Base-by-base conservation (phyloP, 257 asterid species). In the Solanum stenotomum region DNA sequence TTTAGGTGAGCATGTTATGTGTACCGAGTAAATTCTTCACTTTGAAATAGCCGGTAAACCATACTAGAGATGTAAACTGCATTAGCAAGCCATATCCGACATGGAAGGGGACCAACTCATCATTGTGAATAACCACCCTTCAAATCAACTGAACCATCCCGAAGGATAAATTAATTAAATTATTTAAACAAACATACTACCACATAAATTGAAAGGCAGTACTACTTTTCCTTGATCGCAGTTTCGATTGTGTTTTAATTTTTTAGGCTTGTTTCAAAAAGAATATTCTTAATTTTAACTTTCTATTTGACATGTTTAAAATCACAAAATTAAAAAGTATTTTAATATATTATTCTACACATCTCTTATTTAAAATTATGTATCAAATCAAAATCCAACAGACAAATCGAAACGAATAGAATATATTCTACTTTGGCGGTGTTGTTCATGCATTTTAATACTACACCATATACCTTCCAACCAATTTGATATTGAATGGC, bases 51-150 rank as follows among this genome's bases (percentile, higher is more conserved):
- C n/a, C 63, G 0, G 0, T 52, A 52, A 52, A 52, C 10, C 63
- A 18, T 52, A 52, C 1, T 0, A 18, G 4, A 52, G 23, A 52
- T 52, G 23, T 52, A 52, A 52, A 52, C 3, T 52, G 23, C 10
- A 52, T 18, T 52, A 6, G n/a, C 63, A 18, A 52, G 63, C 8
- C n/a, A 52, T 52, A 49, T 52, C 0, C 2, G 10, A 52, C 10
- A 0, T 52, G 63, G n/a, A 52, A 52, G 63, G 4, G 4, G 8
- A 52, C 9, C 10, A 8, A 52, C 18, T 52, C 9, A 52, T 52
- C 1, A 0, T 0, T 52, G n/a, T 52, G 63, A 0, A 6, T 52
- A 52, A 18, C 0, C n/a, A 52, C n/a, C 23, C n/a, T 18, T 0
- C n/a, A 52, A 46, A 52, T 0, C 10, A 52, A 18, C 63, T 0